These are phyloP conservation scores for Coniochaeta hoffmannii DNA, from an alignment of 2,329 filamentous ascomycete genomes.

Conservation along the genomic window DNA sequence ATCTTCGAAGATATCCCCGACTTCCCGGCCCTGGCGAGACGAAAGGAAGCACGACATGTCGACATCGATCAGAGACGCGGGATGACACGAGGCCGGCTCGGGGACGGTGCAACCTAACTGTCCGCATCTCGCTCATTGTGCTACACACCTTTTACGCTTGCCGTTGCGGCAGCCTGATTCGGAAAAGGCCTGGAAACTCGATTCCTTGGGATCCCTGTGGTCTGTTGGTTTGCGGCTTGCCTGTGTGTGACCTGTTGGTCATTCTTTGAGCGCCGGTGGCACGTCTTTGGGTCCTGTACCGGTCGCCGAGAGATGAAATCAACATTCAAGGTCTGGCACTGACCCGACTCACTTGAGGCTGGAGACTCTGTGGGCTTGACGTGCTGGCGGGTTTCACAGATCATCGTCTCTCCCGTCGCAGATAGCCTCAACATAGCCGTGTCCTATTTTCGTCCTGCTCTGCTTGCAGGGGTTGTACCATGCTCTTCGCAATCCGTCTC, in stretches of 20 bases:
- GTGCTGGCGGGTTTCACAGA: too few relatives aligned
- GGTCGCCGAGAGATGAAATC: neutral
- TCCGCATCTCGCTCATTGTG: neutral
- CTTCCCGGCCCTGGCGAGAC: slow-evolving; percentile 11
- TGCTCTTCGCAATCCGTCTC: neutral
- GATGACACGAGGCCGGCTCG: neutral
- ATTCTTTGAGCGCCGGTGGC: neutral
- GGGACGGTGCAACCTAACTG: slow-evolving; percentile 5
- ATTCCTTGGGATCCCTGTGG: neutral
- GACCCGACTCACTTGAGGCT: too few relatives aligned
- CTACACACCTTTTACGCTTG: neutral
- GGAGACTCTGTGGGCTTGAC: neutral
- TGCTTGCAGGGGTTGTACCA: neutral
- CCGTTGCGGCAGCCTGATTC: too few relatives aligned
- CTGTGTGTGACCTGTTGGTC: neutral
- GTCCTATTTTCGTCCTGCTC: neutral
- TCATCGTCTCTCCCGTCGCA: too few relatives aligned
- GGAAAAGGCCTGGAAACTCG: neutral
- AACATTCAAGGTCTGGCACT: neutral
- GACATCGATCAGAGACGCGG: neutral
- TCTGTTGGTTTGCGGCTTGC: neutral
- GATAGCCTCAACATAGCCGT: too few relatives aligned
- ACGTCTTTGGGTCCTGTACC: neutral
- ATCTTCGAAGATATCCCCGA: slow-evolving; percentile 13
- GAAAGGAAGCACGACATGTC: slow-evolving; percentile 2